phyloP scores from a whole-genome alignment of 352 stramenopile genomes.

The Globisporangium cystogenes region DNA sequence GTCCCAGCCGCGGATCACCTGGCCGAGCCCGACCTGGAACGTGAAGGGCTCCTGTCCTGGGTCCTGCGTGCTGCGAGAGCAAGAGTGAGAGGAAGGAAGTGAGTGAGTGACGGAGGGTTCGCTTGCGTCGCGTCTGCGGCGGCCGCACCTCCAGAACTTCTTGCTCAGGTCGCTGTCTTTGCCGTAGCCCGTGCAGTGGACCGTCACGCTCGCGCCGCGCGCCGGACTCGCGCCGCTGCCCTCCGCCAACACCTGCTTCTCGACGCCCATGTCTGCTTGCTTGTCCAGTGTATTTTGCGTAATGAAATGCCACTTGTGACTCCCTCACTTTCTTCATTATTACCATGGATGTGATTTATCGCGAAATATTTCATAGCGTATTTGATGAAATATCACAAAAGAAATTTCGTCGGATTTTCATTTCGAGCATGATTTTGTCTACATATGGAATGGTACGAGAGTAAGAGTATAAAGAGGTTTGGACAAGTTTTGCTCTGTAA shows the following conservation, averaged over 20 bases:
- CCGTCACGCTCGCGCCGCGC: slow-evolving; percentile 62
- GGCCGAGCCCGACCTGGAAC: slow-evolving; percentile 89
- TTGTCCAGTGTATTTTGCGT: slow-evolving; percentile 5
- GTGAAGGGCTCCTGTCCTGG: slow-evolving; percentile 91
- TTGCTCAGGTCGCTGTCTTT: slow-evolving; percentile 57
- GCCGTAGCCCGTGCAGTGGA: slow-evolving; percentile 81
- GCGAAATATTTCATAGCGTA: too few relatives aligned
- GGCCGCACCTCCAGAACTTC: slow-evolving; percentile 92
- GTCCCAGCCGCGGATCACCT: slow-evolving; percentile 96
- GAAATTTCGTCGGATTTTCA: too few relatives aligned
- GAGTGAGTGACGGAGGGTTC: neutral
- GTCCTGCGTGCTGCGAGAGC: slow-evolving; percentile 83
- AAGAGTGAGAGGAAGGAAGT: neutral
- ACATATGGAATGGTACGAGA: too few relatives aligned
- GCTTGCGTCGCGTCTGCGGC: neutral
- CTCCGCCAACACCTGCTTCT: slow-evolving; percentile 51
- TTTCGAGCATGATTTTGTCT: too few relatives aligned
- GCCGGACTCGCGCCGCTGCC: slow-evolving; percentile 49
- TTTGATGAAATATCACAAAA: too few relatives aligned
- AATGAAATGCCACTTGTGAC: too few relatives aligned
- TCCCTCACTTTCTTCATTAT: too few relatives aligned
- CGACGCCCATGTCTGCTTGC: slow-evolving; percentile 42
- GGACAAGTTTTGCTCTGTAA: too few relatives aligned
- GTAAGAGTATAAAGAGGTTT: too few relatives aligned
- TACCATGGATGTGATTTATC: too few relatives aligned